Conservation (phyloP, 768 basidiomycete genomes). For the Leccinum ochraceum region DNA sequence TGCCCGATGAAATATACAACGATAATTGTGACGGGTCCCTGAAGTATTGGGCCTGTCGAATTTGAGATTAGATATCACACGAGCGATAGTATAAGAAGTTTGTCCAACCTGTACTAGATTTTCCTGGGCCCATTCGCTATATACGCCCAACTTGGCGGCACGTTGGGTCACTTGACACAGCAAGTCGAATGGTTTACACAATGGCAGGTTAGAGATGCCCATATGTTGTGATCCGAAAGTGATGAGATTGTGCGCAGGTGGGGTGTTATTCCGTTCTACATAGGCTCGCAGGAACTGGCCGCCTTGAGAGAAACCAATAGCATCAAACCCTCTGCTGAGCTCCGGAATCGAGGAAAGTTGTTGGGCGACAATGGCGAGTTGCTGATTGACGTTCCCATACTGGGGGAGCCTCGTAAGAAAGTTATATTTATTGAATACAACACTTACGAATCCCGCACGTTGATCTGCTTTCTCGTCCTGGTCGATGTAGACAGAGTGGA, state of each 20-base stretch:
- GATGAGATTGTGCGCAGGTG: slow-evolving; percentile 76
- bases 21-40: slow-evolving; percentile 67
- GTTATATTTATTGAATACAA: not conserved
- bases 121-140: slow-evolving; percentile 72
- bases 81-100: not conserved
- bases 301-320: slow-evolving; percentile 87
- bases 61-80: slow-evolving; percentile 3
- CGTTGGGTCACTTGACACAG: slow-evolving; percentile 68
- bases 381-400: slow-evolving; percentile 80
- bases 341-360: slow-evolving; percentile 68
- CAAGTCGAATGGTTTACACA: slow-evolving; percentile 63
- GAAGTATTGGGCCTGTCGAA: slow-evolving; percentile 77
- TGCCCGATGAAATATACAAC: slow-evolving; percentile 58
- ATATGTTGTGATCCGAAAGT: slow-evolving; percentile 89
- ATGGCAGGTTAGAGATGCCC: slow-evolving; percentile 77
- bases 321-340: slow-evolving; percentile 74
- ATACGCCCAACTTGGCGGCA: slow-evolving; percentile 63
- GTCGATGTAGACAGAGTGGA: slow-evolving; percentile 73
- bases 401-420: slow-evolving; percentile 28
- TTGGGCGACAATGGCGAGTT: slow-evolving; percentile 61
- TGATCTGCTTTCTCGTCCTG: slow-evolving; percentile 62
- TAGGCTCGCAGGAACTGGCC: slow-evolving; percentile 90
- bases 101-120: slow-evolving; percentile 67
- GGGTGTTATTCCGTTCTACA: slow-evolving; percentile 71
- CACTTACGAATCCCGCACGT: slow-evolving; percentile 71